These are phyloP conservation scores for Verticillium alfalfae DNA, from an alignment of 2,329 filamentous ascomycete genomes.

Conservation along the genomic window DNA sequence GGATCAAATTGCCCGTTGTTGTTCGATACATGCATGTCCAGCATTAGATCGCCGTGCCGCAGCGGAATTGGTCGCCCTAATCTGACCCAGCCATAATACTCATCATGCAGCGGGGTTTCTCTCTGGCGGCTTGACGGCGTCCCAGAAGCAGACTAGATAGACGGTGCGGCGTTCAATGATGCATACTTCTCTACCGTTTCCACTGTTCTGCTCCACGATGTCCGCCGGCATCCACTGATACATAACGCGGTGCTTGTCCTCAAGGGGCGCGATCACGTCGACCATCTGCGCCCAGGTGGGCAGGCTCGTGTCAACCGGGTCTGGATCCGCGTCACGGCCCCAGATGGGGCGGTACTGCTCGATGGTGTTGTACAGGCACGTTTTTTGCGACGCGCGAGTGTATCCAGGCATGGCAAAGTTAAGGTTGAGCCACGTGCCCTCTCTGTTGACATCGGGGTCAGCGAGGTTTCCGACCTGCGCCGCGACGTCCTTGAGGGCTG, in stretches of 20 bases:
- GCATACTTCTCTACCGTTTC: not conserved
- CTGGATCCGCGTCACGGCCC: not conserved
- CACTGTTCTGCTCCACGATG: not conserved
- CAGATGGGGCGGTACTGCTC: not conserved
- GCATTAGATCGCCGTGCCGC: not conserved
- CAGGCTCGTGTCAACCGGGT: not conserved
- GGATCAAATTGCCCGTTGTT: not conserved
- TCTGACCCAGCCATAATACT: not conserved
- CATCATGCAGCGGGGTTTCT: not conserved
- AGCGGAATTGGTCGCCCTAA: not conserved
- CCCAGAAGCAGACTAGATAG: not conserved
- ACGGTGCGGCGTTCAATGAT: not conserved
- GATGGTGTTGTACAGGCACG: not conserved
- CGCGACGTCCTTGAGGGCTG: not conserved
- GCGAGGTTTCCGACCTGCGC: not conserved
- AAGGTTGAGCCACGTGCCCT: constrained; percentile 5
- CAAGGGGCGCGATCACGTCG: not conserved
- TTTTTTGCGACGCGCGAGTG: not conserved
- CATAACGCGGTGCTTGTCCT: not conserved
- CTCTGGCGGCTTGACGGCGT: not conserved
- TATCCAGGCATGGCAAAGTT: constrained; percentile 4
- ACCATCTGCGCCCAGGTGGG: not conserved
- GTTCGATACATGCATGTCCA: not conserved
- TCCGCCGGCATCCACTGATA: not conserved
- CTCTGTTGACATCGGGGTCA: not conserved